A percentile compares a stretch with the other conserved stretches of the same genome.
Conservation (phyloP, 305 asterid genomes). For the Andrographis paniculata region DNA sequence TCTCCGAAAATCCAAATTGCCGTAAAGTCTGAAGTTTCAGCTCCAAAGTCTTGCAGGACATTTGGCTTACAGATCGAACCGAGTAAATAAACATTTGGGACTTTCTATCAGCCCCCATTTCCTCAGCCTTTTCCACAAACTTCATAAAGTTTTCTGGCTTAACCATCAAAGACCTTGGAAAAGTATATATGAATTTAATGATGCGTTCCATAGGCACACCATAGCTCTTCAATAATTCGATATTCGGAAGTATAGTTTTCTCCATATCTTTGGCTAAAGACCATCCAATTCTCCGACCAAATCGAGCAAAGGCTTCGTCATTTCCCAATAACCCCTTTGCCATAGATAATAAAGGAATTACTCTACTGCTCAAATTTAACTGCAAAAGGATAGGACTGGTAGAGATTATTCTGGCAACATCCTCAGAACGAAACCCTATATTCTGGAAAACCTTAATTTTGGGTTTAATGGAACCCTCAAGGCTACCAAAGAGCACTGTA, state of each 20-base stretch:
- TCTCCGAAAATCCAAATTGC: slow-evolving; percentile 20
- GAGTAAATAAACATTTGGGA: slow-evolving; percentile 24
- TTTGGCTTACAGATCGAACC: slow-evolving; percentile 12
- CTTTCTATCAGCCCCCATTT: slow-evolving; percentile 18
- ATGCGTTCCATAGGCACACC: slow-evolving; percentile 25
- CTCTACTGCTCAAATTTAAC: not conserved
- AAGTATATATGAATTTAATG: not conserved
- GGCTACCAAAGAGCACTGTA: slow-evolving; percentile 3
- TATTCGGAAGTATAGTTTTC: slow-evolving; percentile 24
- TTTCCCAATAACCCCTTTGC: not conserved
- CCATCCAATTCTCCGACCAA: slow-evolving; percentile 6
- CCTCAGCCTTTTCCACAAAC: slow-evolving; percentile 17
- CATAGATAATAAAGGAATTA: no score
- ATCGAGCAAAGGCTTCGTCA: no score
- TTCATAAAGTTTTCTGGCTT: slow-evolving; percentile 18
- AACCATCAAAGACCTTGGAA: slow-evolving; percentile 22
- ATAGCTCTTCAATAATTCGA: slow-evolving; percentile 25
- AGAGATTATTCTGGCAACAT: slow-evolving; percentile 21
- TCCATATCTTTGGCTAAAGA: slow-evolving; percentile 16
- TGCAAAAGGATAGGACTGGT: slow-evolving; percentile 12
- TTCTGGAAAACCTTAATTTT: slow-evolving; percentile 22
- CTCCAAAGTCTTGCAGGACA: slow-evolving; percentile 20
- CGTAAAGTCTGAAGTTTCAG: slow-evolving; percentile 15
- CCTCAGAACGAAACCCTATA: slow-evolving; percentile 19
- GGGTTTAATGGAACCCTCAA: slow-evolving; percentile 22